phyloP scores from a whole-genome alignment of 257 asterid genomes.

The Avicennia marina region DNA sequence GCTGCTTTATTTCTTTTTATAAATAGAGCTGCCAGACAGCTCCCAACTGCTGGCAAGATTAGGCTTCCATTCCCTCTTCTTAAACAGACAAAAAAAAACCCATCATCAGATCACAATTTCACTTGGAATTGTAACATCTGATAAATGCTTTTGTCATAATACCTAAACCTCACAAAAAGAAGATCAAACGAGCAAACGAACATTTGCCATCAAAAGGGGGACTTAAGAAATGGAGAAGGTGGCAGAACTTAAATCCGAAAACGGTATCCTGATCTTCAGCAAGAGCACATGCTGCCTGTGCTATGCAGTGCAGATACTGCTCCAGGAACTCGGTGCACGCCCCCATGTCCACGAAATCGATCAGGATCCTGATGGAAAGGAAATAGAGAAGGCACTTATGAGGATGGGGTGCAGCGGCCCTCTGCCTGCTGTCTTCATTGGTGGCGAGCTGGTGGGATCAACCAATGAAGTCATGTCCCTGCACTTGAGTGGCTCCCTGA shows the following conservation, averaged over 20 bases:
- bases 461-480: conserved; percentile 81
- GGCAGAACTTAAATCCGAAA: conserved; percentile 40
- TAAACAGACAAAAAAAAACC: no score
- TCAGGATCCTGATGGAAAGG: conserved; percentile 54
- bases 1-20: no score
- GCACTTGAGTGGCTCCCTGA: conserved; percentile 63
- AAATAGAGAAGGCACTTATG: conserved; percentile 45
- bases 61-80: no score
- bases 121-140: no score
- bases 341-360: conserved; percentile 49
- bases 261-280: conserved; percentile 63
- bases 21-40: no score
- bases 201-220: no score
- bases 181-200: no score
- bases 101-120: no score
- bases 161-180: no score
- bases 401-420: conserved; percentile 50
- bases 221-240: conserved; percentile 64
- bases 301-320: conserved; percentile 60
- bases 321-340: conserved; percentile 40
- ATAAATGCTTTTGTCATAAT: no score
- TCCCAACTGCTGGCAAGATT: no score
- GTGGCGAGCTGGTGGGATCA: conserved; percentile 57
- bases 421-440: conserved; percentile 54
- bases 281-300: conserved; percentile 62